Base-by-base conservation (phyloP, 2,329 filamentous ascomycete genomes). In the Aspergillus vadensis region DNA sequence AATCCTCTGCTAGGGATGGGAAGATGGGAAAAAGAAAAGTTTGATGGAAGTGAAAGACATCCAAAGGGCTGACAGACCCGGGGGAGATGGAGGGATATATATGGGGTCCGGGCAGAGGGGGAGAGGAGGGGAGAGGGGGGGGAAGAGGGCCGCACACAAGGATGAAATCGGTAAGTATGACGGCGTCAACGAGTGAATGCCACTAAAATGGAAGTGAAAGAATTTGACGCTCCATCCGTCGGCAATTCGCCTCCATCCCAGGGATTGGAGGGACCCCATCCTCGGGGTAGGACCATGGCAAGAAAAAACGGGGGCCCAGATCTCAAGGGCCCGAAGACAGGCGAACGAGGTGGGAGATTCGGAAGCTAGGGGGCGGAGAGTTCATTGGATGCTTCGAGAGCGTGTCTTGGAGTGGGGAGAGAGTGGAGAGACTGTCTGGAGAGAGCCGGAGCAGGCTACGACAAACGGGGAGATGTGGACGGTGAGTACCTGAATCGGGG, bases 221-320 rank as follows among this genome's bases (percentile, higher is more conserved):
- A 59, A 49, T 59, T 58, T 48, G 49, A 54, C 27, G 57, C 48
- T 44, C 43, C 38, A 59, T 60, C 21, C 41, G 62, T 58, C 59
- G 59, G 59, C 59, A 62, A 57, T 59, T 64, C 52, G 55, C 57
- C 59, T 56, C 55, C 58, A 64, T 59, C 57, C 54, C 56, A 58
- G 58, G 59, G 64, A 64, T 64, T 60, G 58, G 63, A 59, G 58
- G 57, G 57, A 58, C 62, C 64, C 59, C 59, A 59, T 61, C 32
- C 53, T 60, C 52, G 56, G 58, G 59, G 61, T 48, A 63, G 59
- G 59, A 58, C 55, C 55, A 67, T 68, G 66, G 65, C 63, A 65
- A 49, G 58, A 63, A 66, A 58, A 69, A 68, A 65, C 58, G 68
- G 69, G 70, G 70, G 70, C 69, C 70, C 71, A 67, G 70, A 73